Percentiles rank a stretch among this genome's conserved stretches.
phyloP scores from a whole-genome alignment of 2,329 filamentous ascomycete genomes.

The Colletotrichum lupini region DNA sequence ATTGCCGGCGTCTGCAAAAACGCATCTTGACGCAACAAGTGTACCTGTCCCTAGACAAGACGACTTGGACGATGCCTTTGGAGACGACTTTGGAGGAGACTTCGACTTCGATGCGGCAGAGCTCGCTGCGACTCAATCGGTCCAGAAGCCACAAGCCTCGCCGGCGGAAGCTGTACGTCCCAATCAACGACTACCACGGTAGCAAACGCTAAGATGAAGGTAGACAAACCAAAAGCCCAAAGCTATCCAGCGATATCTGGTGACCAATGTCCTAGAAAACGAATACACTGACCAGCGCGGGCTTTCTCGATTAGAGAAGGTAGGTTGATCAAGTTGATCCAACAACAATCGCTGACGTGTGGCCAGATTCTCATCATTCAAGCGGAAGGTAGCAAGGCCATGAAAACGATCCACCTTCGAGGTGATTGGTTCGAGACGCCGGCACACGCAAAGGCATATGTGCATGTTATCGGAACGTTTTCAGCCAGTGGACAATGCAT shows the following conservation, averaged over 20 bases:
- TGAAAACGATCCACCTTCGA: conserved; percentile 79
- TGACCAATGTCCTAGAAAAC: conserved; percentile 78
- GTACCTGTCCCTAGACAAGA: conserved; percentile 43
- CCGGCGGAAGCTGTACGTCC: conserved; percentile 51
- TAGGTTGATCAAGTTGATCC: conserved; percentile 49
- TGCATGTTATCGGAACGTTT: conserved; percentile 89
- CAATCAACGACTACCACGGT: conserved; percentile 38
- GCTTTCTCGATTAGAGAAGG: conserved; percentile 75
- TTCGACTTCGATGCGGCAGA: conserved; percentile 84
- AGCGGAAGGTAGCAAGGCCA: conserved; percentile 75
- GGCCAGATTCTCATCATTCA: conserved; percentile 83
- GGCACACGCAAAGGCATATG: conserved; percentile 78
- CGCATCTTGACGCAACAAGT: not conserved
- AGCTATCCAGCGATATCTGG: conserved; percentile 87
- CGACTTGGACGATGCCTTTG: conserved; percentile 73
- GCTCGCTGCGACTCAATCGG: conserved; percentile 77
- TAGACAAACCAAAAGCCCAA: conserved; percentile 75
- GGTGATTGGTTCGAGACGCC: conserved; percentile 89
- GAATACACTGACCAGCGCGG: conserved; percentile 74
- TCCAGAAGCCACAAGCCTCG: conserved; percentile 42
- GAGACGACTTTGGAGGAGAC: conserved; percentile 80
- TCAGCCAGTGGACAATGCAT: conserved; percentile 77
- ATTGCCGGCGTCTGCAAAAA: conserved; percentile 25
- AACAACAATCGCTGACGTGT: conserved; percentile 33
- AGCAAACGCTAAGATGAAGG: conserved; percentile 70